phyloP scores from a whole-genome alignment of 805 yeast genomes.

The Yarrowia sp. region DNA sequence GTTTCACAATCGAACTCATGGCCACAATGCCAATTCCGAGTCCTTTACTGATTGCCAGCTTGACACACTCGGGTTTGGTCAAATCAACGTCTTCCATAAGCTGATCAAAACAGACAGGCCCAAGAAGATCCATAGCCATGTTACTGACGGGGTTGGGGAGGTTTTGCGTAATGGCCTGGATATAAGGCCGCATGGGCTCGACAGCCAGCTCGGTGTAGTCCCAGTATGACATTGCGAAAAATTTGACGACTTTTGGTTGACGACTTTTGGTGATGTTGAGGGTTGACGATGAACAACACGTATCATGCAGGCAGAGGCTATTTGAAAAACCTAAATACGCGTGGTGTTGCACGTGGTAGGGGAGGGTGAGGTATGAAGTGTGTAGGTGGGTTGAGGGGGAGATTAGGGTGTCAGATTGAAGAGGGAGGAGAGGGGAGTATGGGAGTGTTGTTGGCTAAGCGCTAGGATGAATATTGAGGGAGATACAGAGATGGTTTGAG shows the following conservation, averaged over 20 bases:
- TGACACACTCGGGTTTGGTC: slow-evolving; percentile 35
- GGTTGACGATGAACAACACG: too few relatives aligned
- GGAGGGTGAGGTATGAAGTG: neutral
- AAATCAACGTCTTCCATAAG: slow-evolving; percentile 34
- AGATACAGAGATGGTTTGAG: too few relatives aligned
- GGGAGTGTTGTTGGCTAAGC: too few relatives aligned
- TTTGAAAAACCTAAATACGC: neutral
- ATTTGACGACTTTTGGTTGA: neutral
- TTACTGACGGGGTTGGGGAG: slow-evolving; percentile 34
- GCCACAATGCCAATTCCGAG: slow-evolving; percentile 42
- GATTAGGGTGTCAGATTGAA: neutral
- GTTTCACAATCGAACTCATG: slow-evolving; percentile 42
- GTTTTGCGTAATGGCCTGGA: slow-evolving; percentile 30
- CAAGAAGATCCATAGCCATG: slow-evolving; percentile 32
- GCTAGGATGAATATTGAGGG: too few relatives aligned
- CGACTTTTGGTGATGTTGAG: neutral
- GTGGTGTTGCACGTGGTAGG: neutral
- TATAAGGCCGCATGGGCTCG: slow-evolving; percentile 29
- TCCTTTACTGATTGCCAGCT: slow-evolving; percentile 39
- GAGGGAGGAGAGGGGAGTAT: neutral
- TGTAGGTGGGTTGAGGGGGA: neutral
- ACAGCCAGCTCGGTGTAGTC: slow-evolving; percentile 27
- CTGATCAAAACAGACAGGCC: slow-evolving; percentile 33
- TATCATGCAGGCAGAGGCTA: neutral
- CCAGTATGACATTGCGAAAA: neutral